phyloP scores from a whole-genome alignment of 2,329 filamentous ascomycete genomes.

The Ceratocystis diversiconidia region DNA sequence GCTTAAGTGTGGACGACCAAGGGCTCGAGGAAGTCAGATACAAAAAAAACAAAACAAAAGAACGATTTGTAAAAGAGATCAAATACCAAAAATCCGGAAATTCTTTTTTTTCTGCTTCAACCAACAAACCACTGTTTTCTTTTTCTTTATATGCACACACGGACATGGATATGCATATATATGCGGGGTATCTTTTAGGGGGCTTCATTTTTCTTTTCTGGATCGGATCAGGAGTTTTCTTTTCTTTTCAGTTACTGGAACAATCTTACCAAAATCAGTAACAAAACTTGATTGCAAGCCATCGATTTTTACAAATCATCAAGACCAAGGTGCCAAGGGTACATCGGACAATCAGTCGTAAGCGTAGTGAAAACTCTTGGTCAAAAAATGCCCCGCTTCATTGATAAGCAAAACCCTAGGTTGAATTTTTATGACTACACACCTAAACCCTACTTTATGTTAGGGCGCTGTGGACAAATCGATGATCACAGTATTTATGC shows the following conservation, averaged over 20 bases:
- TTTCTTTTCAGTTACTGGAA: neutral
- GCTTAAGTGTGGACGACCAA: slow-evolving; percentile 10
- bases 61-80: slow-evolving; percentile 9
- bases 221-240: neutral
- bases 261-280: no score
- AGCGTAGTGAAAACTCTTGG: no score
- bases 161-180: neutral
- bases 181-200: neutral
- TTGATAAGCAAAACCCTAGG: no score
- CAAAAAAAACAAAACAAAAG: slow-evolving; percentile 16
- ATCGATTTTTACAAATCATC: no score
- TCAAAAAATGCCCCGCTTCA: no score
- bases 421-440: no score
- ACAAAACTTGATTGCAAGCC: no score
- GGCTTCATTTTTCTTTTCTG: no score
- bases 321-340: neutral
- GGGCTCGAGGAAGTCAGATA: slow-evolving; percentile 5
- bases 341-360: no score
- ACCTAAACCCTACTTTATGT: no score
- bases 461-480: no score
- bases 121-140: neutral
- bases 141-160: neutral
- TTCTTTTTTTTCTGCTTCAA: slow-evolving; percentile 7
- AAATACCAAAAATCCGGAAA: slow-evolving; percentile 3
- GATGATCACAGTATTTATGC: no score